Percentiles rank a stretch among this genome's conserved stretches.
phyloP scores from a whole-genome alignment of 352 stramenopile genomes.

The Vaucheria bursata region DNA sequence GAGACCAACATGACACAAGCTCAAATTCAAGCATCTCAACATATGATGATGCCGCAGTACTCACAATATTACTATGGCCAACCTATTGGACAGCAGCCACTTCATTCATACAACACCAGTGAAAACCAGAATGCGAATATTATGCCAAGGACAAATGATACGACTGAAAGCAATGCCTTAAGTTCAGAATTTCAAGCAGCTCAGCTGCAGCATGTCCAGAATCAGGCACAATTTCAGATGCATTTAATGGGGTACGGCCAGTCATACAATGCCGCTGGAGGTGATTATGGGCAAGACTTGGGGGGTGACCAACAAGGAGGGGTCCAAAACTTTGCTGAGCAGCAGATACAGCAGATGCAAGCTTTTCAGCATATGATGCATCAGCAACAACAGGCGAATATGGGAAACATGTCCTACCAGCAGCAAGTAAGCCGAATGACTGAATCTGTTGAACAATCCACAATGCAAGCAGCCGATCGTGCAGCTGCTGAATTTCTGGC shows the following conservation, averaged over 20 bases:
- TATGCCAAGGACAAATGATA: background rate
- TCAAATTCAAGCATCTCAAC: background rate
- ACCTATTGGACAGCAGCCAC: background rate
- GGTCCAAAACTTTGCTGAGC: background rate
- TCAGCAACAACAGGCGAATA: background rate
- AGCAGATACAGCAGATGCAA: background rate
- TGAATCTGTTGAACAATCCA: too few relatives aligned
- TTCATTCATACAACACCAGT: background rate
- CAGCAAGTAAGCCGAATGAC: too few relatives aligned
- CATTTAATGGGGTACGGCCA: background rate
- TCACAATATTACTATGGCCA: background rate
- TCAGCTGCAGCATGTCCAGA: too few relatives aligned
- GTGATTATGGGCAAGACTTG: background rate
- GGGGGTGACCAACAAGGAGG: background rate
- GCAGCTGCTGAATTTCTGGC: too few relatives aligned
- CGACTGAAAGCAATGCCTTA: background rate
- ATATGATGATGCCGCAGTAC: conserved; percentile 1
- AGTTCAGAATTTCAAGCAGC: too few relatives aligned
- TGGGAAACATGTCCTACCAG: too few relatives aligned
- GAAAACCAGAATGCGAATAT: background rate
- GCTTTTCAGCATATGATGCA: background rate
- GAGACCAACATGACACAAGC: background rate
- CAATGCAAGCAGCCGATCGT: too few relatives aligned
- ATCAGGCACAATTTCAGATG: background rate
- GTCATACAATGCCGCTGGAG: background rate